Evolutionary conservation across 1,139 yeast species (phyloP), one percentile per base, ranked within the genome.

Genomic region (Lodderomyces elongisporus): DNA sequence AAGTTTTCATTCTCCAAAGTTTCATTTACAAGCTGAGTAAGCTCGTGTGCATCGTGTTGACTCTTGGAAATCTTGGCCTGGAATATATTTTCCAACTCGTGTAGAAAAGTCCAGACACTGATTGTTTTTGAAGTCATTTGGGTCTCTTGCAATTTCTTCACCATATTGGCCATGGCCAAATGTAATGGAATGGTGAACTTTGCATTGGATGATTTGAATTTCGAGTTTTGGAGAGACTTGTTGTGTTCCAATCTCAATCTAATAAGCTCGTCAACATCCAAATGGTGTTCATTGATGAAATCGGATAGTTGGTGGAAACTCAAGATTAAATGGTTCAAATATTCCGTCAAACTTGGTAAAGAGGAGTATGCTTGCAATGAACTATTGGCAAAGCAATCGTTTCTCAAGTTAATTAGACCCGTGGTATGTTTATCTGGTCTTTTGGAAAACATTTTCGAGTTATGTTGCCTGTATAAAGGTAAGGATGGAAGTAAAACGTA

Each of bases 31-130:
- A 85, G 57, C 50, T 85, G 95, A 21, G 91, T 73, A 41, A 91
- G 67, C 50, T 91, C 98, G 46, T 91, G 97, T 0, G 97, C 96
- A 60, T 89, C 97, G 48, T 89, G 95, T 57, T 91, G 98, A 28
- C 77, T 75, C 22, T 88, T 63, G 2, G 95, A 80, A 21, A 91
- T 80, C 45, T 76, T 77, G 5, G 89, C 80, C 39, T 78, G 73
- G 59, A 81, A 84, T n/a, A 84, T 79, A n/a, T 58, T 57, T 51
- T 89, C 97, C 37, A 89, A 58, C 9, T 77, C 78, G 36, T 74
- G 80, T 16, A 89, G 60, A 37, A 87, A 72, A 1, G 85, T 79
- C 91, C 94, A 82, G 0, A 87, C 91, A 0, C 88, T 77, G 4
- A 79, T 60, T 3, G 79, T 70, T 40, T 73, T 69, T 1, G 80